Conservation (phyloP, 2,329 filamentous ascomycete genomes). For the Conoideocrella luteorostrata region DNA sequence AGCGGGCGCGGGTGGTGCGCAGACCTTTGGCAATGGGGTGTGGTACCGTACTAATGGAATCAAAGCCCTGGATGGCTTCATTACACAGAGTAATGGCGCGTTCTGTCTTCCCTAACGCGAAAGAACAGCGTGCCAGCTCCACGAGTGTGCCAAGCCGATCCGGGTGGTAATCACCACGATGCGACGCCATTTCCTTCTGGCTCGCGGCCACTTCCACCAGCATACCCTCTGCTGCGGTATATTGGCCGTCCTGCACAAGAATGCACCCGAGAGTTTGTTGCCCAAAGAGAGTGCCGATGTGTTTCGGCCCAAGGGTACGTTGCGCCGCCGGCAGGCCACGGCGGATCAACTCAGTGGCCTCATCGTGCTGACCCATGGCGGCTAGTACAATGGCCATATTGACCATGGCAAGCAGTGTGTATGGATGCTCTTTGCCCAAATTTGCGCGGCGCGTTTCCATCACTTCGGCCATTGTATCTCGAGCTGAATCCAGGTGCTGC, state of each 20-base stretch:
- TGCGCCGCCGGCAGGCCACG: constrained; percentile 4
- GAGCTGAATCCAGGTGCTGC: background rate
- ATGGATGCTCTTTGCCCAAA: constrained; percentile 10
- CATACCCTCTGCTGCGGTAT: constrained; percentile 4
- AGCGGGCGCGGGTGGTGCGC: too few relatives aligned
- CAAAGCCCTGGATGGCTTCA: background rate
- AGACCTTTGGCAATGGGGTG: too few relatives aligned
- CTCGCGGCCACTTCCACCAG: background rate
- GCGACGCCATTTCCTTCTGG: constrained; percentile 9
- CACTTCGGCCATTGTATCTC: constrained; percentile 8
- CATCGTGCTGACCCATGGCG: constrained; percentile 3
- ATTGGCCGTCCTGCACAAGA: constrained; percentile 1
- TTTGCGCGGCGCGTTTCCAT: constrained; percentile 4
- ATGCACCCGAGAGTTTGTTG: constrained; percentile 11
- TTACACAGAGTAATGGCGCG: background rate
- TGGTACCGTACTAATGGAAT: background rate
- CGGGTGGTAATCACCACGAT: constrained; percentile 8
- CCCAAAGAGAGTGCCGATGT: constrained; percentile 12
- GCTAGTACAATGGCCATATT: constrained; percentile 9
- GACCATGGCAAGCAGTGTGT: constrained; percentile 10
- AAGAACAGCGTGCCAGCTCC: constrained; percentile 10
- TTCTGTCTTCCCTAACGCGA: constrained; percentile 2
- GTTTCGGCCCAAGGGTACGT: constrained; percentile 2
- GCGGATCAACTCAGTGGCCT: background rate
- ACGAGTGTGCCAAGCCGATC: constrained; percentile 11